These are phyloP conservation scores for Luzula sylvatica DNA, from an alignment of 176 grass and related monocot species.

Conservation along the genomic window DNA sequence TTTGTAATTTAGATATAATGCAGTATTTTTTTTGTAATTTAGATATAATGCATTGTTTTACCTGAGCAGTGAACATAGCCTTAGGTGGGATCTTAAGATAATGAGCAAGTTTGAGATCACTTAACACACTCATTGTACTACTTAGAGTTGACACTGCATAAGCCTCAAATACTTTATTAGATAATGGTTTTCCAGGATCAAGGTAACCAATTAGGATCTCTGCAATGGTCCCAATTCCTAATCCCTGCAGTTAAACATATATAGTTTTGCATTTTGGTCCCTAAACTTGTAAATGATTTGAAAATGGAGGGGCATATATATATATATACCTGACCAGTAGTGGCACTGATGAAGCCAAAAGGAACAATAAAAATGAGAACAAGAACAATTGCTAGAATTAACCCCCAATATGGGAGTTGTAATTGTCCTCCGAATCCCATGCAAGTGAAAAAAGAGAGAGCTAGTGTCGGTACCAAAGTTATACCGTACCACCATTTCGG, in stretches of 20 bases:
- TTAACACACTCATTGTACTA: slow-evolving; percentile 49
- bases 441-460: slow-evolving; percentile 43
- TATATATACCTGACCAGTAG: slow-evolving; percentile 40
- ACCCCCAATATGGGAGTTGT: slow-evolving; percentile 77
- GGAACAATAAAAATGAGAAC: slow-evolving; percentile 77
- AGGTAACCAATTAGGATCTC: slow-evolving; percentile 81
- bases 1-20: background rate
- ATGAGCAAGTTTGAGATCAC: slow-evolving; percentile 81
- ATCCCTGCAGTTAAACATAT: slow-evolving; percentile 26
- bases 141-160: slow-evolving; percentile 77
- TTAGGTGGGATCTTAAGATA: slow-evolving; percentile 90
- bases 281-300: no score
- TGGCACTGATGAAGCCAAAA: slow-evolving; percentile 56
- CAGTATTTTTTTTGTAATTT: background rate
- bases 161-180: slow-evolving; percentile 76
- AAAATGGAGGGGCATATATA: no score
- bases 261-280: no score
- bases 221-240: slow-evolving; percentile 63
- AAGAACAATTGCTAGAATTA: slow-evolving; percentile 47
- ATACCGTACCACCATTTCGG: slow-evolving; percentile 80
- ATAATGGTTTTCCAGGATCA: slow-evolving; percentile 56
- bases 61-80: slow-evolving; percentile 76
- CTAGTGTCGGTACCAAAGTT: slow-evolving; percentile 29
- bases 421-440: slow-evolving; percentile 55
- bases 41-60: background rate